Percentiles rank a stretch among this genome's conserved stretches.
Evolutionary conservation across 2,329 filamentous ascomycete genomes (phyloP).

Genomic region (Paraphaeosphaeria minitans): DNA sequence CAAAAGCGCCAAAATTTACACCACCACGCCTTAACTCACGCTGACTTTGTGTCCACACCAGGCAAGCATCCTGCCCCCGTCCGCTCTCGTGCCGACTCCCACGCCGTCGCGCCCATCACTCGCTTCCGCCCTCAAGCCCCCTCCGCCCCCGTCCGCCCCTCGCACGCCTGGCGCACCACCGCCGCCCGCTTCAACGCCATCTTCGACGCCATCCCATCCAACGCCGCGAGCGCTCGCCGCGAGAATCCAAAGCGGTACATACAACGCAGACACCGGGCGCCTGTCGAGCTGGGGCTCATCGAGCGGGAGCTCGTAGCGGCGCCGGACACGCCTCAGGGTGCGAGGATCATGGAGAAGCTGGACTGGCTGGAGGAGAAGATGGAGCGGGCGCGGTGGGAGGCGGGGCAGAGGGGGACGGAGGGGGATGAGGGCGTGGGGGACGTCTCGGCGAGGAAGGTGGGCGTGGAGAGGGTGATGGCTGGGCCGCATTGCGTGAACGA

Average conservation of each 20-base stretch:
- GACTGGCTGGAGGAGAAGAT: too few species aligned
- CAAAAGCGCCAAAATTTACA: too few species aligned
- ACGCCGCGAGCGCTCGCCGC: not conserved
- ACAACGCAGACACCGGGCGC: not conserved
- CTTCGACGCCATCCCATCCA: not conserved
- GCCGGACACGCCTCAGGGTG: too few species aligned
- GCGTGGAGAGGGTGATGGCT: too few species aligned
- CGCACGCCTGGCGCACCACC: not conserved
- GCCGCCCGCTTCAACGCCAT: not conserved
- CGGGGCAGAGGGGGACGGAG: too few species aligned
- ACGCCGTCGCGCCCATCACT: not conserved
- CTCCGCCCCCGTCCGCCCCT: not conserved
- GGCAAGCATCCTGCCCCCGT: not conserved
- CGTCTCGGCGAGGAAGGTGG: too few species aligned
- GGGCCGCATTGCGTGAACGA: too few species aligned
- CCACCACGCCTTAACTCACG: too few species aligned
- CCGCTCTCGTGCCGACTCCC: not conserved
- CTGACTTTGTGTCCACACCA: too few species aligned
- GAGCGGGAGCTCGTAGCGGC: not conserved
- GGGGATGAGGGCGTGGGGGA: too few species aligned
- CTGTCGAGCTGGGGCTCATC: not conserved
- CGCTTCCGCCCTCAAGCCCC: not conserved
- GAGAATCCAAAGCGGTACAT: not conserved
- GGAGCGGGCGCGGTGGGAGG: too few species aligned
- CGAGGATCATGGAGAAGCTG: too few species aligned